phyloP scores from a whole-genome alignment of 2,329 filamentous ascomycete species.

The Simplicillium aogashimaense region DNA sequence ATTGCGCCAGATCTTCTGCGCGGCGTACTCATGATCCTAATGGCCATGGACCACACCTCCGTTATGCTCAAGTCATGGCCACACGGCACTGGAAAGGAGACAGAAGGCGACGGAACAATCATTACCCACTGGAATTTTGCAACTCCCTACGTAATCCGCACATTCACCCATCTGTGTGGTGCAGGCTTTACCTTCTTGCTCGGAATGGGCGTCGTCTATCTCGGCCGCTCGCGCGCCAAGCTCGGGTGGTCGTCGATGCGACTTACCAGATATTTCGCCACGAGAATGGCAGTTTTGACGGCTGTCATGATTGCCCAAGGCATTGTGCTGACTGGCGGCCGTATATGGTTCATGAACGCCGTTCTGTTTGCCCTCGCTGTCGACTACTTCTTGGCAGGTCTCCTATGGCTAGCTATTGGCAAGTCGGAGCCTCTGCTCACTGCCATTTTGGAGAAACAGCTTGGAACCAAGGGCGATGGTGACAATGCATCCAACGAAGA shows the following conservation, averaged over 20 bases:
- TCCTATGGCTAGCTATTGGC: conserved; percentile 27
- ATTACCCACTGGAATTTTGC: conserved; percentile 27
- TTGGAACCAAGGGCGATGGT: conserved; percentile 1
- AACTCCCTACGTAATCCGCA: conserved; percentile 26
- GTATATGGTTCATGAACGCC: conserved; percentile 30
- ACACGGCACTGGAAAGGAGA: conserved; percentile 25
- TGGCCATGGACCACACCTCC: conserved; percentile 33
- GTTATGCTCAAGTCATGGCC: conserved; percentile 28
- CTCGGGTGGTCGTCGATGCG: conserved; percentile 26
- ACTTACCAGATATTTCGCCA: conserved; percentile 27
- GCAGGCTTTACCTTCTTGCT: conserved; percentile 35
- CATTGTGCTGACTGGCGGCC: conserved; percentile 18
- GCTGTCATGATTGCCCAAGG: conserved; percentile 21
- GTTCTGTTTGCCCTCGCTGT: conserved; percentile 33
- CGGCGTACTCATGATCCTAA: conserved; percentile 31
- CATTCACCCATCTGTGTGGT: conserved; percentile 33
- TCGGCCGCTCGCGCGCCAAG: conserved; percentile 27
- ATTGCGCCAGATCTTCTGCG: conserved; percentile 33
- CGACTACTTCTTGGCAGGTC: conserved; percentile 32
- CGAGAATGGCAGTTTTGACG: conserved; percentile 25
- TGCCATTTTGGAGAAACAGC: conserved; percentile 9
- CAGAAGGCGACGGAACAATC: conserved; percentile 23
- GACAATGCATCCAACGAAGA: not conserved
- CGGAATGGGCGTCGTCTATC: conserved; percentile 34
- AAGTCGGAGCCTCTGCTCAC: conserved; percentile 23